These are phyloP conservation scores for Cladophialophora yegresii DNA, from an alignment of 2,329 filamentous ascomycete species.

Conservation along the genomic window DNA sequence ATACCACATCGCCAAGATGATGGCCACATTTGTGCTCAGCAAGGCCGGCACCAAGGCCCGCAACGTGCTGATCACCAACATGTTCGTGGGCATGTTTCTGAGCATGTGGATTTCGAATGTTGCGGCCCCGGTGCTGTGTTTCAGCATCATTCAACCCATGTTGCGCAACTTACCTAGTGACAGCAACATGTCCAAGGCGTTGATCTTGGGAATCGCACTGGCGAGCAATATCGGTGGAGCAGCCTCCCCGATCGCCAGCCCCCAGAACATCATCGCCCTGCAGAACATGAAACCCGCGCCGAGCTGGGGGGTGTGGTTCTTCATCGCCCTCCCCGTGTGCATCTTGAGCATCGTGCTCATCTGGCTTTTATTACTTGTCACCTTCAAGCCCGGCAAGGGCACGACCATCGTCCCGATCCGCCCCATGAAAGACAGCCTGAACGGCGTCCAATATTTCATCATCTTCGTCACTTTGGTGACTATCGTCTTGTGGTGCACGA, in stretches of 20 bases:
- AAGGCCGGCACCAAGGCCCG: conserved; percentile 90
- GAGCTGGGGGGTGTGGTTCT: conserved; percentile 96
- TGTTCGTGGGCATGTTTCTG: conserved; percentile 96
- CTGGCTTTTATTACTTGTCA: conserved; percentile 80
- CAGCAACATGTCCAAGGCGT: conserved; percentile 89
- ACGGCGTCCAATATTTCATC: conserved; percentile 90
- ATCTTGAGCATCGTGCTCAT: conserved; percentile 84
- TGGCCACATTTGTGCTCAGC: conserved; percentile 93
- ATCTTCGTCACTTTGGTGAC: conserved; percentile 77
- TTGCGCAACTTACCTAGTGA: conserved; percentile 87
- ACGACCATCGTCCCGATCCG: conserved; percentile 91
- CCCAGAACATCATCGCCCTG: conserved; percentile 94
- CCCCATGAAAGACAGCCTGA: conserved; percentile 83
- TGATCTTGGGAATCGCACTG: conserved; percentile 92
- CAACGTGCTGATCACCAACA: conserved; percentile 91
- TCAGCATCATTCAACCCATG: conserved; percentile 96
- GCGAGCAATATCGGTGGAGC: conserved; percentile 95
- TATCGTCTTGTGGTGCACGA: conserved; percentile 88
- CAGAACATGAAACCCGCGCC: conserved; percentile 92
- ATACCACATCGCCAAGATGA: conserved; percentile 95
- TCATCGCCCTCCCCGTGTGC: conserved; percentile 89
- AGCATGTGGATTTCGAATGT: conserved; percentile 99
- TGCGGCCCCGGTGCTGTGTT: conserved; percentile 92
- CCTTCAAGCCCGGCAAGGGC: conserved; percentile 80
- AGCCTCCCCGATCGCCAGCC: conserved; percentile 93